Percentiles rank a stretch among this genome's conserved stretches.
These are phyloP conservation scores for Lactarius hatsudake DNA, from an alignment of 768 basidiomycete genomes.

Conservation along the genomic window DNA sequence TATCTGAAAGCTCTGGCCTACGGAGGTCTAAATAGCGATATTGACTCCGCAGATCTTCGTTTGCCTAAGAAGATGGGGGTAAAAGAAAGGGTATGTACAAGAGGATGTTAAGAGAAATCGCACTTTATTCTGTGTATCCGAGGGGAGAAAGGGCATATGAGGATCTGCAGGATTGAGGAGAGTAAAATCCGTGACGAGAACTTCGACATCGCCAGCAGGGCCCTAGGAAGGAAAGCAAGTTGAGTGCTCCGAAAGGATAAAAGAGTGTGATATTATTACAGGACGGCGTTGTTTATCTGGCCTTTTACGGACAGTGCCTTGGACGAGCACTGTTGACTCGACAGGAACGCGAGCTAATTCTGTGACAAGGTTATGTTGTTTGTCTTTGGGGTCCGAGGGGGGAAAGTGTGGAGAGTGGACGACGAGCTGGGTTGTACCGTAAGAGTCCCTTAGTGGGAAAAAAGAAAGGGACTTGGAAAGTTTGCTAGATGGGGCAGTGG, in stretches of 20 bases:
- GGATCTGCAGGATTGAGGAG: constrained; percentile 76
- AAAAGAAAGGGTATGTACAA: not conserved
- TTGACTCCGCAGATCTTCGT: constrained; percentile 80
- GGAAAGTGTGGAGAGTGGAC: constrained; percentile 39
- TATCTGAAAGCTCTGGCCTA: constrained; percentile 65
- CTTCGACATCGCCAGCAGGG: constrained; percentile 74
- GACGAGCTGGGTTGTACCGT: constrained; percentile 77
- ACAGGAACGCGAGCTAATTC: constrained; percentile 61
- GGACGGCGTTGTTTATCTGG: constrained; percentile 60
- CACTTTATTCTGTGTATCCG: constrained; percentile 72
- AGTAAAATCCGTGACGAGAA: constrained; percentile 64
- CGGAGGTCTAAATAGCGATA: constrained; percentile 90
- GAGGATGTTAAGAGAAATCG: constrained; percentile 31
- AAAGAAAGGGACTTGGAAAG: constrained; percentile 71
- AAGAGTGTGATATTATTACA: constrained; percentile 35
- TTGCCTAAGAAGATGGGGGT: constrained; percentile 49
- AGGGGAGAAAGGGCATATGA: constrained; percentile 81
- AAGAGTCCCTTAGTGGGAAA: constrained; percentile 79
- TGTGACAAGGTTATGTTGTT: constrained; percentile 34
- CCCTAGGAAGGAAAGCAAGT: constrained; percentile 39
- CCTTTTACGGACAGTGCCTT: constrained; percentile 67
- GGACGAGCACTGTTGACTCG: constrained; percentile 74
- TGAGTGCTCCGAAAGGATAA: constrained; percentile 4
- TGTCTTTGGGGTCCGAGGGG: constrained; percentile 18
- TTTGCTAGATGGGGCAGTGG: constrained; percentile 47